Conservation (phyloP, 2,329 filamentous ascomycete genomes). For the Clonostachys solani region DNA sequence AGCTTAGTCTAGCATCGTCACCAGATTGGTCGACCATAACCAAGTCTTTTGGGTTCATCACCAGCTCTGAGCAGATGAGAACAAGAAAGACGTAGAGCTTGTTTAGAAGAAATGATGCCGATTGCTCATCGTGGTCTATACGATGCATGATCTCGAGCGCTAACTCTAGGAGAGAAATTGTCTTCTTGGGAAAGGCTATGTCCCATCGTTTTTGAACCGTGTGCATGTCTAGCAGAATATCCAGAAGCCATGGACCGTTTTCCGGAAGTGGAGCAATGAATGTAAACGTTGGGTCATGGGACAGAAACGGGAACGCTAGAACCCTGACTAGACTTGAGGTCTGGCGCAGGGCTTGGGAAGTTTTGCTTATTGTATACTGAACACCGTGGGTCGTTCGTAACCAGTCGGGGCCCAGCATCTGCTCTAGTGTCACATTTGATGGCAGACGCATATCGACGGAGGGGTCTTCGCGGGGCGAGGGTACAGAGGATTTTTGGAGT, state of each 20-base stretch:
- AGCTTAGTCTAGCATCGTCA: slow-evolving; percentile 20
- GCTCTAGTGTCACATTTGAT: slow-evolving; percentile 25
- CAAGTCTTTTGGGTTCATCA: slow-evolving; percentile 22
- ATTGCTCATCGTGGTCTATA: too few species aligned
- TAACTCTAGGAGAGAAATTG: too few species aligned
- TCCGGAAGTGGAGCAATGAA: slow-evolving; percentile 28
- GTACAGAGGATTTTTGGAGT: slow-evolving; percentile 22
- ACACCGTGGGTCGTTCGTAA: slow-evolving; percentile 12
- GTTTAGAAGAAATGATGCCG: too few species aligned
- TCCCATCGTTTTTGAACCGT: slow-evolving; percentile 31
- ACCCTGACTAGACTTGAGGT: slow-evolving; percentile 36
- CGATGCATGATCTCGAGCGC: too few species aligned
- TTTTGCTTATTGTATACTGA: slow-evolving; percentile 33
- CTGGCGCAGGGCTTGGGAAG: slow-evolving; percentile 41
- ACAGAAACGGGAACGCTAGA: slow-evolving; percentile 32
- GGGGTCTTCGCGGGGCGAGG: slow-evolving; percentile 17
- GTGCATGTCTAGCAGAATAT: slow-evolving; percentile 38
- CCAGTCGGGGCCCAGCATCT: slow-evolving; percentile 20
- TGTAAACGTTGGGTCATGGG: slow-evolving; percentile 21
- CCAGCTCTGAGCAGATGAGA: slow-evolving; percentile 35
- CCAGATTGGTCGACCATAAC: slow-evolving; percentile 16
- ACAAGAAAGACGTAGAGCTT: slow-evolving; percentile 7
- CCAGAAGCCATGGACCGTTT: slow-evolving; percentile 43
- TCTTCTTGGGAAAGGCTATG: slow-evolving; percentile 5
- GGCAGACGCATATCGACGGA: slow-evolving; percentile 28